These are phyloP conservation scores for Lasiodiplodia sp. DNA, from an alignment of 2,329 filamentous ascomycete species.

Conservation along the genomic window DNA sequence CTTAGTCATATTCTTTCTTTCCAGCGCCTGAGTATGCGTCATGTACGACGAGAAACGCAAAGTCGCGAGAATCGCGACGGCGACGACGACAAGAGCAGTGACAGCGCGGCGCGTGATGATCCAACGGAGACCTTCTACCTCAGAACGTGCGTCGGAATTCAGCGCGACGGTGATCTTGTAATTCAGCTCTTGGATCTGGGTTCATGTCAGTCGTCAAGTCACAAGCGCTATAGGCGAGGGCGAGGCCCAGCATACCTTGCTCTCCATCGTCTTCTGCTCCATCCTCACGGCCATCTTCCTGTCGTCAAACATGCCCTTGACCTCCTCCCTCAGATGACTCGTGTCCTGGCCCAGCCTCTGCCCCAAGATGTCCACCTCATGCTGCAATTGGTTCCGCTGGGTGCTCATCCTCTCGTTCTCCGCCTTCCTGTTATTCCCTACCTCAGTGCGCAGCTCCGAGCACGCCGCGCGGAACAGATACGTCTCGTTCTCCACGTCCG, in stretches of 20 bases:
- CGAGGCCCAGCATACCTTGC: slow-evolving; percentile 63
- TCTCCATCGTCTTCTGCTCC: slow-evolving; percentile 85
- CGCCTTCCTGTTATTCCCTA: slow-evolving; percentile 77
- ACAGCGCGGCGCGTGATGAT: slow-evolving; percentile 73
- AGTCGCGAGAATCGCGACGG: slow-evolving; percentile 53
- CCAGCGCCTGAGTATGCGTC: slow-evolving; percentile 48
- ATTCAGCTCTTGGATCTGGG: slow-evolving; percentile 86
- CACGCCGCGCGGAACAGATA: slow-evolving; percentile 96
- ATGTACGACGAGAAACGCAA: slow-evolving; percentile 51
- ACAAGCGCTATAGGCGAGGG: not conserved
- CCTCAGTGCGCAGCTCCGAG: slow-evolving; percentile 87
- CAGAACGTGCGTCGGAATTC: slow-evolving; percentile 88
- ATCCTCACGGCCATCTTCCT: slow-evolving; percentile 90
- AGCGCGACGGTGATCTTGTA: slow-evolving; percentile 94
- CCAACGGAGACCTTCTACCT: slow-evolving; percentile 92
- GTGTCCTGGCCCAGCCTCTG: slow-evolving; percentile 88
- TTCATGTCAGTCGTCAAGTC: not conserved
- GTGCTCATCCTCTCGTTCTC: slow-evolving; percentile 83
- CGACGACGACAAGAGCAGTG: slow-evolving; percentile 61
- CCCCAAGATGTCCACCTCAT: slow-evolving; percentile 91
- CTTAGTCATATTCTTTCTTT: slow-evolving; percentile 47
- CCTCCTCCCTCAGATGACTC: slow-evolving; percentile 80
- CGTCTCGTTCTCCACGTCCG: slow-evolving; percentile 83
- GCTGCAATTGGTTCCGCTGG: slow-evolving; percentile 84
- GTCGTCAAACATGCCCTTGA: slow-evolving; percentile 97